These are phyloP conservation scores for Carex pumila DNA, from an alignment of 176 grass and related monocot genomes.

Conservation along the genomic window DNA sequence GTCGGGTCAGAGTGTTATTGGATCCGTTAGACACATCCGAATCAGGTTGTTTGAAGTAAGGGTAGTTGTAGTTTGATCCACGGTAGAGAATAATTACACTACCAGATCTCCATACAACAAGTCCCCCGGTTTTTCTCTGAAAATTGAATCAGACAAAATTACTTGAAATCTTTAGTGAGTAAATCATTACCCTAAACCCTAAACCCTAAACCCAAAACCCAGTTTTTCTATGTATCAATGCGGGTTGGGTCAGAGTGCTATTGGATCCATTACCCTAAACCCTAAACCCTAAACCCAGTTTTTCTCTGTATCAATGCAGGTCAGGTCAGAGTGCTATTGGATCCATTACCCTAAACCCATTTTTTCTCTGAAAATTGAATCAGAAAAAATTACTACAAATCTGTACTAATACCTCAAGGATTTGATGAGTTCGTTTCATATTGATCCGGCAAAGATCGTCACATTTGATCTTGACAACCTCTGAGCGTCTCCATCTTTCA, in stretches of 20 bases:
- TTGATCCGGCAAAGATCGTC: constrained; percentile 78
- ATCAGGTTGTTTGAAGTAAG: constrained; percentile 39
- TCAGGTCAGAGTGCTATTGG: too few species aligned
- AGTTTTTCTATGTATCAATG: too few species aligned
- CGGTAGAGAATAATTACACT: constrained; percentile 81
- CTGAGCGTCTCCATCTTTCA: constrained; percentile 64
- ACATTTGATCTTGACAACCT: constrained; percentile 78
- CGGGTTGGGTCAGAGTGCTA: too few species aligned
- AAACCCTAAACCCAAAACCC: too few species aligned
- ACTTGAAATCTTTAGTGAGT: too few species aligned
- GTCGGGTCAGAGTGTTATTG: constrained; percentile 1
- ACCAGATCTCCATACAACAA: constrained; percentile 94
- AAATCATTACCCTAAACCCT: too few species aligned
- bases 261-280: too few species aligned
- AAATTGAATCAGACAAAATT: not conserved
- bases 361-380: too few species aligned
- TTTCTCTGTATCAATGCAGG: too few species aligned
- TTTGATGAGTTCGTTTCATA: constrained; percentile 91
- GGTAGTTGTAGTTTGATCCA: constrained; percentile 73
- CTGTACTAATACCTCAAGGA: constrained; percentile 42
- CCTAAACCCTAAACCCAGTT: too few species aligned
- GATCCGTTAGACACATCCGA: constrained; percentile 3
- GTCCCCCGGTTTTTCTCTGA: constrained; percentile 86
- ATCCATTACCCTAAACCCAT: too few species aligned
- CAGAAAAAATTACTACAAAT: too few species aligned